Base-by-base conservation (phyloP, 163 green algal genomes). In the Picocystis sp. region DNA sequence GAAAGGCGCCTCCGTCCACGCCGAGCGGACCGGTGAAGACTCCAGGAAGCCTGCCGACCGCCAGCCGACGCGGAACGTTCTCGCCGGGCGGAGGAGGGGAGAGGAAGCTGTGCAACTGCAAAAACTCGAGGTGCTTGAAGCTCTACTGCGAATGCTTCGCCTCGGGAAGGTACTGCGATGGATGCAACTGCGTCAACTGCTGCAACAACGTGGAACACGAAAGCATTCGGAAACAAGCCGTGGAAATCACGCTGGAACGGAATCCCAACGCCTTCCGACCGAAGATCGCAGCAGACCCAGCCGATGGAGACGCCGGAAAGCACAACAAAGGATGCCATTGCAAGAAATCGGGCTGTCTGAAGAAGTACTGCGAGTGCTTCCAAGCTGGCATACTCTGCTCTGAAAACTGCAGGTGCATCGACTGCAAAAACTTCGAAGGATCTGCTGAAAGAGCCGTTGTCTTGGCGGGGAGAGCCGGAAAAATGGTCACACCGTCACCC, bases 141-240 rank as follows among this genome's bases (percentile, higher is more conserved):
- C 70, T 92, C 21, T 97, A 97, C 66, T 97, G 89, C 65, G 88
- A 96, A 66, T 97, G 89, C 76, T 97, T 97, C 67, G 85, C 89
- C 0, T 82, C 71, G 21, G 88, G 87, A 1, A 69, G 73, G 10
- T 95, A 96, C 68, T 98, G 89, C 67, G 79, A 92, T 50, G 47
- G 61, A 50, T 98, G 89, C 81, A 94, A 94, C 71, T 98, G 89
- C 71, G 25, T 80, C n/a, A 84, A 86, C 64, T 98, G 89, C 79
- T 82, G 66, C 57, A 98, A 98, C 73, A 94, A 93, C 61, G 62
- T 66, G 9, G 77, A 86, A 23, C 81, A 85, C 54, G 87, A 95
- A 60, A 29, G 45, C 1, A 67, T 71, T 22, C 63, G 88, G 22
- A 80, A 92, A 63, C 60, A 76, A 17, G 88, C 89, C 1, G 79